Evolutionary conservation across 2,329 filamentous ascomycete genomes (phyloP), one percentile per base, ranked within the genome.

Genomic region (Malbranchea cinnamomea): DNA sequence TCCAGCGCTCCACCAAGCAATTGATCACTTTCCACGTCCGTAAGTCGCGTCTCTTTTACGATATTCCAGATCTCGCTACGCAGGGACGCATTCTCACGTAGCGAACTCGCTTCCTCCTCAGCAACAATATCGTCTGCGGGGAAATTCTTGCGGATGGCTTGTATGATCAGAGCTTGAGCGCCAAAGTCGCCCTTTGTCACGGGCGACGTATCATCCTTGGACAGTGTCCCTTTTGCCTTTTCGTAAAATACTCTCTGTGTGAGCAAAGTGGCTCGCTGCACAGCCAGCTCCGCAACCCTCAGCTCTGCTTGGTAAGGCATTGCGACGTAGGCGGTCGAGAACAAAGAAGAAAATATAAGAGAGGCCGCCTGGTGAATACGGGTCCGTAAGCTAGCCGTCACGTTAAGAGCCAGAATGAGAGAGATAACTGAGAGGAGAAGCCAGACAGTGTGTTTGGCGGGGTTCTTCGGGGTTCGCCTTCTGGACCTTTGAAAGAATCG

Each of bases 181-280:
- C 89, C 89, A 55, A 93, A 95, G 62, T 98, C 89, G 53, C 87
- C 89, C 46, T 95, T 89, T 11, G 89, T 98, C 46, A 98, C 89
- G 41, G 89, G 89, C 6, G 85, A 93, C 52, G 82, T 83, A 66
- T 98, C 89, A 56, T 82, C 78, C 63, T 98, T 98, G 53, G 78
- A 79, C 30, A 93, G 68, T 26, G 89, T 94, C 44, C 87, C 87
- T 62, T 95, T 95, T 46, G 83, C 78, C 58, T 87, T 89, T 45
- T 87, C 79, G 59, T 84, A 66, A 63, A 80, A 81, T 50, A 84
- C 79, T 38, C 70, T 70, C 55, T 81, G 78, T 30, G 79, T 84
- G 34, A 84, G 67, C 40, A 83, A 63, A 13, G 72, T 63, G 15
- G 79, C 85, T 41, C 85, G 74, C 61, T 92, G 83, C 34, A 93